Conservation (phyloP, 208 protist genomes). For the Entamoeba invadens region DNA sequence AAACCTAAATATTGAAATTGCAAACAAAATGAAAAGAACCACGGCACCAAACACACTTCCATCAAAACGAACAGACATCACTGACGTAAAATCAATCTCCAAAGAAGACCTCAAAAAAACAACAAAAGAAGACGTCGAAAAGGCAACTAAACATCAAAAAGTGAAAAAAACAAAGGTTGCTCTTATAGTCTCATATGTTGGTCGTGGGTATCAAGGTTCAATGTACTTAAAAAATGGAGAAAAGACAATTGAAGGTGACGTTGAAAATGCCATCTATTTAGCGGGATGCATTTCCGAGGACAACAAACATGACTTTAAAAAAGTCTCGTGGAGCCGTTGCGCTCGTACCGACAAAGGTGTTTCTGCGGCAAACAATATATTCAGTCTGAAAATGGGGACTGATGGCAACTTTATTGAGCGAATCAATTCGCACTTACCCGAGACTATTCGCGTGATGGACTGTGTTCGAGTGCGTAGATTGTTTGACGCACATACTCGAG, state of each 20-base stretch:
- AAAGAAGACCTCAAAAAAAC: not conserved
- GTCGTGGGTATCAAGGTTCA: not conserved
- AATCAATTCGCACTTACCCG: not conserved
- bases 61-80: no score
- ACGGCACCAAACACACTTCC: not conserved
- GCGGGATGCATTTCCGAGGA: constrained; percentile 1
- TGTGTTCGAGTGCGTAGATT: not conserved
- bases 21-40: not conserved
- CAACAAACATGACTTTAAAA: constrained; percentile 9
- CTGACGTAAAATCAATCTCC: no score
- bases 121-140: not conserved
- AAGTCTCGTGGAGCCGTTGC: not conserved
- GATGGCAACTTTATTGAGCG: not conserved
- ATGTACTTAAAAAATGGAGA: not conserved
- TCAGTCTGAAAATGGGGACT: not conserved
- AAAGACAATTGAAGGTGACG: constrained; percentile 2
- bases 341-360: constrained; percentile 1
- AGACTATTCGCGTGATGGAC: not conserved
- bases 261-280: not conserved
- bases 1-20: no score
- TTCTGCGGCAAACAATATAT: not conserved
- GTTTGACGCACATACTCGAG: not conserved
- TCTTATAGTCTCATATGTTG: not conserved
- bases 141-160: not conserved
- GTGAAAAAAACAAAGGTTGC: not conserved